phyloP scores from a whole-genome alignment of 1,284 basidiomycete species.

The Sanghuangporus sanghuang region DNA sequence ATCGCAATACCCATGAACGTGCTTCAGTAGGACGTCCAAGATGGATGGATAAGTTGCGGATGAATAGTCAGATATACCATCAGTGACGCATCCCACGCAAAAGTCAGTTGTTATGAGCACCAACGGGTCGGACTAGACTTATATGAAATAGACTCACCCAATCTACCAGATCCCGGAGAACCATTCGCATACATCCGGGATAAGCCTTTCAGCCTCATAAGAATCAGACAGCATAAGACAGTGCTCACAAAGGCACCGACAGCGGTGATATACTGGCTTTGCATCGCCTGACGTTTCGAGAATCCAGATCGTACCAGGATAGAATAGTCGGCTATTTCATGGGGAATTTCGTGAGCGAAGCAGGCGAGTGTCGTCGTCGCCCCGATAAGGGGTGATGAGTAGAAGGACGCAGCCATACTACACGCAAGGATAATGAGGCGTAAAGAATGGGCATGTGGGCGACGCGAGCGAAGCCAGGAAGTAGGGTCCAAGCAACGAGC shows the following conservation, averaged over 20 bases:
- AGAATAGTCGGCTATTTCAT: constrained; percentile 90
- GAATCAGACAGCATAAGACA: constrained; percentile 10
- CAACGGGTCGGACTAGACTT: background rate
- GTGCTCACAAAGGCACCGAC: constrained; percentile 80
- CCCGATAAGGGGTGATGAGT: constrained; percentile 82
- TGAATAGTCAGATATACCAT: background rate
- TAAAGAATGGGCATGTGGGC: background rate
- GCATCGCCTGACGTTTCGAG: constrained; percentile 85
- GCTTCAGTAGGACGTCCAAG: constrained; percentile 31
- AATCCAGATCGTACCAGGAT: constrained; percentile 87
- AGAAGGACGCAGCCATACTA: constrained; percentile 88
- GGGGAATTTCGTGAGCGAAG: constrained; percentile 89
- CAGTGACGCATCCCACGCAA: background rate
- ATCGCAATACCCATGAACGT: constrained; percentile 89
- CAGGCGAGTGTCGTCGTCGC: constrained; percentile 88
- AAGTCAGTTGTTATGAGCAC: background rate
- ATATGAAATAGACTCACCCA: background rate
- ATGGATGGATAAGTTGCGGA: background rate
- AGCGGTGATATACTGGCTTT: constrained; percentile 84
- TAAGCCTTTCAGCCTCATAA: background rate
- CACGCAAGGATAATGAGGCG: background rate
- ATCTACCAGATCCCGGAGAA: background rate
- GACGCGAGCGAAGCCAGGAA: background rate
- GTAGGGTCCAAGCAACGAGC: background rate
- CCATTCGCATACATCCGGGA: background rate